Conservation (phyloP, 2,329 filamentous ascomycete genomes). For the Claviceps monticola region DNA sequence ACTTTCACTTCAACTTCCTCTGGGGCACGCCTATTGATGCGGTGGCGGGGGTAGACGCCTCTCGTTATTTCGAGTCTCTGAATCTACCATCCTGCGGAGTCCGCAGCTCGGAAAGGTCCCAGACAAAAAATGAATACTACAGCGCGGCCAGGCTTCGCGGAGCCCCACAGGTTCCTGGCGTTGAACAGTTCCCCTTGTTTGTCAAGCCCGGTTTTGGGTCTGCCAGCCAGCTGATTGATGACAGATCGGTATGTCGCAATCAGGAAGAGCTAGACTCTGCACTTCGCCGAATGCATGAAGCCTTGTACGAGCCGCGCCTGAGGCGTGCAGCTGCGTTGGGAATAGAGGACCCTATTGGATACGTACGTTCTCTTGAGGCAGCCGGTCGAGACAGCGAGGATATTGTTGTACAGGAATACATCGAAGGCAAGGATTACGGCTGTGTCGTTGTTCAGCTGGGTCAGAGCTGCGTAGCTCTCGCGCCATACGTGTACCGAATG, state of each 20-base stretch:
- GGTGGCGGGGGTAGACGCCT: background rate
- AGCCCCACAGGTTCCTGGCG: background rate
- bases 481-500: background rate
- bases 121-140: background rate
- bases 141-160: background rate
- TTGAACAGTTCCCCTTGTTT: background rate
- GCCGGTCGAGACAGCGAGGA: background rate
- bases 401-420: conserved; percentile 1
- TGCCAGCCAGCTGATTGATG: conserved; percentile 1
- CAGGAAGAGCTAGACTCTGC: background rate
- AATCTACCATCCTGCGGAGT: background rate
- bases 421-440: background rate
- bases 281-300: background rate
- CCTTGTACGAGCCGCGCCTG: background rate
- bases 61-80: background rate
- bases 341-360: background rate
- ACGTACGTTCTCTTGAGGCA: background rate
- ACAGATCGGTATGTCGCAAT: background rate
- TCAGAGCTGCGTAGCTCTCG: background rate
- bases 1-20: background rate
- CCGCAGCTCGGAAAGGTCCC: background rate
- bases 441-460: background rate
- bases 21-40: background rate
- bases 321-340: background rate
- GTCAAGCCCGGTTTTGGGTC: background rate